These are phyloP conservation scores for Fusarium hainanense DNA, from an alignment of 2,329 filamentous ascomycete genomes.

Conservation along the genomic window DNA sequence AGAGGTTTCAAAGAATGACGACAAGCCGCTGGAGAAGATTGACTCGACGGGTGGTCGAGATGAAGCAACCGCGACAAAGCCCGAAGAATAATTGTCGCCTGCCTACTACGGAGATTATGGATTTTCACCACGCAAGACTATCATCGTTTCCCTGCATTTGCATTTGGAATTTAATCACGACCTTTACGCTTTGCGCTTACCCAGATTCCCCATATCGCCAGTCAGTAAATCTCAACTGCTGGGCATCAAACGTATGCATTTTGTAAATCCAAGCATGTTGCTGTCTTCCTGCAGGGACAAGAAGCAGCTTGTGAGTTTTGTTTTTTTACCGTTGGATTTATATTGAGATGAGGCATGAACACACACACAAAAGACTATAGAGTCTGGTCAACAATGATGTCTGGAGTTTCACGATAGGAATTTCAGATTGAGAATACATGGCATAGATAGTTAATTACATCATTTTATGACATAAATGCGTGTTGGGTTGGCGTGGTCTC, in stretches of 20 bases:
- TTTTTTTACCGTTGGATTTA: constrained; percentile 15
- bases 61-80: constrained; percentile 7
- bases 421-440: constrained; percentile 28
- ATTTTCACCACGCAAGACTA: background rate
- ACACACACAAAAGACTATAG: constrained; percentile 22
- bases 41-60: constrained; percentile 16
- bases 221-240: constrained; percentile 7
- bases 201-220: constrained; percentile 21
- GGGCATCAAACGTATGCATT: constrained; percentile 29
- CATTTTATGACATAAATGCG: background rate
- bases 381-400: constrained; percentile 18
- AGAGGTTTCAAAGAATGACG: constrained; percentile 17
- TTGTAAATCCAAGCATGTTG: constrained; percentile 32
- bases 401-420: constrained; percentile 25
- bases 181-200: constrained; percentile 14
- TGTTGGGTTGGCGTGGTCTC: background rate
- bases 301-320: constrained; percentile 8
- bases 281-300: constrained; percentile 31
- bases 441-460: constrained; percentile 36
- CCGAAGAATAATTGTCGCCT: constrained; percentile 14
- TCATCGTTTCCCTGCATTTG: background rate
- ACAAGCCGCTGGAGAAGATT: constrained; percentile 32
- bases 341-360: constrained; percentile 34
- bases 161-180: constrained; percentile 21
- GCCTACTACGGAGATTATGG: background rate